Evolutionary conservation across 1,284 basidiomycete genomes (phyloP).

Genomic region (Wallemia hederae): DNA sequence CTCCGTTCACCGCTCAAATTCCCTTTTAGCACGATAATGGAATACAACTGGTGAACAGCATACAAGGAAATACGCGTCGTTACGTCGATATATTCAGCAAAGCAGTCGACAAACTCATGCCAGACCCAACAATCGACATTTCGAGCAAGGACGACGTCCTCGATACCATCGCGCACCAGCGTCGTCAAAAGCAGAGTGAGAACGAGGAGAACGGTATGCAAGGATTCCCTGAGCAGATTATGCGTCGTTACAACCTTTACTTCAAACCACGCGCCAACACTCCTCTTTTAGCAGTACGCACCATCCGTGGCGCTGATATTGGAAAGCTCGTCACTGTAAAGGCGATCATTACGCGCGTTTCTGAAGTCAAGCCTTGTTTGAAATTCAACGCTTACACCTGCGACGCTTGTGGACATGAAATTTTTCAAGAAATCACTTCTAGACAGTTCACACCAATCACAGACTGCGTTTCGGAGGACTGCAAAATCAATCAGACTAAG

Average conservation of each 20-base stretch:
- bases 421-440: constrained; percentile 90
- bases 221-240: constrained; percentile 61
- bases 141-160: constrained; percentile 68
- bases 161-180: constrained; percentile 77
- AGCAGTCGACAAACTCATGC: constrained; percentile 65
- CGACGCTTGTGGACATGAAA: constrained; percentile 90
- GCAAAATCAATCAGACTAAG: constrained; percentile 56
- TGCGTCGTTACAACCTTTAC: constrained; percentile 84
- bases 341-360: constrained; percentile 91
- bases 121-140: constrained; percentile 59
- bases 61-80: constrained; percentile 58
- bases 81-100: constrained; percentile 74
- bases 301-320: constrained; percentile 56
- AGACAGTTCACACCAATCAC: constrained; percentile 69
- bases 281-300: constrained; percentile 55
- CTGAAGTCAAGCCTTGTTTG: constrained; percentile 90
- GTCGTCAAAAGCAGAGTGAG: constrained; percentile 56
- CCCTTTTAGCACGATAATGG: constrained; percentile 30
- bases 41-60: constrained; percentile 38
- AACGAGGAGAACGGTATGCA: constrained; percentile 26
- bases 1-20: constrained; percentile 3
- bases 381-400: constrained; percentile 97
- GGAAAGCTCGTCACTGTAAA: constrained; percentile 83
- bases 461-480: constrained; percentile 57
- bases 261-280: constrained; percentile 54